Conservation (phyloP, 2,329 filamentous ascomycete genomes). For the Talaromyces sp. region DNA sequence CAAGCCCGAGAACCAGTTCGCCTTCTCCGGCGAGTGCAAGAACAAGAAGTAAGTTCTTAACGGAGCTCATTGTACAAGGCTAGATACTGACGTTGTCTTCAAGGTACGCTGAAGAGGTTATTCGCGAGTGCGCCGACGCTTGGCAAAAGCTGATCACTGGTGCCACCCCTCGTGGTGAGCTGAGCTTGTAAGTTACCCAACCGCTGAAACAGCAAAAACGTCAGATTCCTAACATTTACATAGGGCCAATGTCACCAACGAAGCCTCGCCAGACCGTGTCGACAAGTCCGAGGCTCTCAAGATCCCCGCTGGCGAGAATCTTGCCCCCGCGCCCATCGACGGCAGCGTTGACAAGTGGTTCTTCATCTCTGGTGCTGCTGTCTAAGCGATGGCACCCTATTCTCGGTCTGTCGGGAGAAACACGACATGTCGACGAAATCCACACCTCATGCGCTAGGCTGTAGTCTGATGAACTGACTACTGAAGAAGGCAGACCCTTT, state of each 20-base stretch:
- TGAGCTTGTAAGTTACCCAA: slow-evolving; percentile 65
- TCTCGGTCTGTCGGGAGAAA: background rate
- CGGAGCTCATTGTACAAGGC: background rate
- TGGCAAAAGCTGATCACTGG: slow-evolving; percentile 95
- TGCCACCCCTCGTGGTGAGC: slow-evolving; percentile 70
- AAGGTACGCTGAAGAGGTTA: slow-evolving; percentile 91
- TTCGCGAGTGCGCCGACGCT: slow-evolving; percentile 91
- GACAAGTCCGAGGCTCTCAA: slow-evolving; percentile 64
- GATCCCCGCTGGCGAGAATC: slow-evolving; percentile 73
- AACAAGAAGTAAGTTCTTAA: slow-evolving; percentile 72
- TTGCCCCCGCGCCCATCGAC: slow-evolving; percentile 83
- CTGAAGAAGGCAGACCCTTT: background rate
- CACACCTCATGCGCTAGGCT: background rate
- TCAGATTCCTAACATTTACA: slow-evolving; percentile 11
- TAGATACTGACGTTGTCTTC: slow-evolving; percentile 13
- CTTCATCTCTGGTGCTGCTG: slow-evolving; percentile 97
- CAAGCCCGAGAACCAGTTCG: slow-evolving; percentile 99
- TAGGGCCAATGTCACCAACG: slow-evolving; percentile 74
- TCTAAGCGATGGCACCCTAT: slow-evolving; percentile 45
- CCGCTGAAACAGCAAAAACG: background rate
- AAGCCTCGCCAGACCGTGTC: slow-evolving; percentile 67
- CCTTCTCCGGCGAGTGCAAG: slow-evolving; percentile 99
- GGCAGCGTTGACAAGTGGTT: slow-evolving; percentile 99
- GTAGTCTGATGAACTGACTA: background rate
- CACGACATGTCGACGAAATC: background rate